These are phyloP conservation scores for Talaromyces sp. DNA, from an alignment of 2,329 filamentous ascomycete genomes.

Conservation along the genomic window DNA sequence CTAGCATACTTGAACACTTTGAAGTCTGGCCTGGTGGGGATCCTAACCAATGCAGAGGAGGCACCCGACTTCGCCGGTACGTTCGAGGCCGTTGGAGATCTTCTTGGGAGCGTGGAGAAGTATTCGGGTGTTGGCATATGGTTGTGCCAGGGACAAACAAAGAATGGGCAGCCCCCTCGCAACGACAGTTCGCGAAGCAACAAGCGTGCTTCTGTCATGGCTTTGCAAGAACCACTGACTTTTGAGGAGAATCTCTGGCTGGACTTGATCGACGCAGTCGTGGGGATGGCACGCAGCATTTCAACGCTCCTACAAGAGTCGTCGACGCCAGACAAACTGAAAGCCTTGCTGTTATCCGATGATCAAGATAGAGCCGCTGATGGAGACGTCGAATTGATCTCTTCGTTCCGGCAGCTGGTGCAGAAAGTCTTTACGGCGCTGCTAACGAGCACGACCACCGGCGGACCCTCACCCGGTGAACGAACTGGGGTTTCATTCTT, in stretches of 20 bases:
- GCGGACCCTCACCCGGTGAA: slow-evolving; percentile 29
- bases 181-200: slow-evolving; percentile 30
- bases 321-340: slow-evolving; percentile 6
- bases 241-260: slow-evolving; percentile 64
- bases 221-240: slow-evolving; percentile 54
- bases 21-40: slow-evolving; percentile 70
- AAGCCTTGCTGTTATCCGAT: slow-evolving; percentile 6
- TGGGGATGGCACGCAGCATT: slow-evolving; percentile 61
- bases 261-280: slow-evolving; percentile 60
- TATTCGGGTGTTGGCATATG: slow-evolving; percentile 92
- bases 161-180: slow-evolving; percentile 46
- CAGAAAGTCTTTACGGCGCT: slow-evolving; percentile 89
- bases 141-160: slow-evolving; percentile 85
- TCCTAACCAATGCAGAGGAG: slow-evolving; percentile 61
- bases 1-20: slow-evolving; percentile 76
- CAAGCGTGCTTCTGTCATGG: slow-evolving; percentile 40
- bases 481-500: slow-evolving; percentile 71
- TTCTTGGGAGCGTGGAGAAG: slow-evolving; percentile 76
- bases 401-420: slow-evolving; percentile 70
- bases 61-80: slow-evolving; percentile 56
- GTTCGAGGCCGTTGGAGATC: slow-evolving; percentile 65
- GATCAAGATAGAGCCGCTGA: slow-evolving; percentile 19
- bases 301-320: slow-evolving; percentile 50
- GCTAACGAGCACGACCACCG: slow-evolving; percentile 66
- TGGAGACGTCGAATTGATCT: slow-evolving; percentile 50